A percentile compares a stretch with the other conserved stretches of the same genome.
phyloP scores from a whole-genome alignment of 2,329 filamentous ascomycete species.

The Eutypella sp. region DNA sequence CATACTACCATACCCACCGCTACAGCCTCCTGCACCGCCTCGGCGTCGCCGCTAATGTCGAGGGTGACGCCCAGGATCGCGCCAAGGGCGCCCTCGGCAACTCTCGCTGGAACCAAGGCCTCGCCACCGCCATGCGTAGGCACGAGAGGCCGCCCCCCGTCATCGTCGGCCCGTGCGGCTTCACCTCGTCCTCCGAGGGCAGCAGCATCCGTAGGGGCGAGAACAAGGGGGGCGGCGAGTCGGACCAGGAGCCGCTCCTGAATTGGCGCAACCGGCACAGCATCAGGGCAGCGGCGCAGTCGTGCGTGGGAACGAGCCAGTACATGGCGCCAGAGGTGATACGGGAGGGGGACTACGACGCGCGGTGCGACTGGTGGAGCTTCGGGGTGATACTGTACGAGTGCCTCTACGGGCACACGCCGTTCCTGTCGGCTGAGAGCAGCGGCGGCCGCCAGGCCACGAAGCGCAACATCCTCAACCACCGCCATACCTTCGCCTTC shows the following conservation, averaged over 20 bases:
- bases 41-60: conserved; percentile 64
- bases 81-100: conserved; percentile 30
- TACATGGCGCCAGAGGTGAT: conserved; percentile 98
- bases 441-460: conserved; percentile 65
- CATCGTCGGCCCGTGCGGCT: no score
- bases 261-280: conserved; percentile 66
- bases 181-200: no score
- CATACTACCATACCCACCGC: conserved; percentile 79
- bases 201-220: no score
- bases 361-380: conserved; percentile 95
- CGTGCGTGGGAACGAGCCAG: conserved; percentile 90
- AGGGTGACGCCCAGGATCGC: conserved; percentile 68
- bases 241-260: conserved; percentile 47
- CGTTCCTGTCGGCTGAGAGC: conserved; percentile 75
- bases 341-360: conserved; percentile 76
- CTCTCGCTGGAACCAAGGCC: conserved; percentile 35
- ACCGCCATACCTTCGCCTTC: conserved; percentile 66
- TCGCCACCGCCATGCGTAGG: conserved; percentile 33
- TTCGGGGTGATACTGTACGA: conserved; percentile 92
- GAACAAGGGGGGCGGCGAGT: no score
- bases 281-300: conserved; percentile 70
- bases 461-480: conserved; percentile 77
- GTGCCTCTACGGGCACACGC: conserved; percentile 87
- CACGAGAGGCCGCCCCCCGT: conserved; percentile 34
- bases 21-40: conserved; percentile 74